Evolutionary conservation across 2,329 filamentous ascomycete species (phyloP), one percentile per base, ranked within the genome.

Genomic region (Lanzia echinophila): DNA sequence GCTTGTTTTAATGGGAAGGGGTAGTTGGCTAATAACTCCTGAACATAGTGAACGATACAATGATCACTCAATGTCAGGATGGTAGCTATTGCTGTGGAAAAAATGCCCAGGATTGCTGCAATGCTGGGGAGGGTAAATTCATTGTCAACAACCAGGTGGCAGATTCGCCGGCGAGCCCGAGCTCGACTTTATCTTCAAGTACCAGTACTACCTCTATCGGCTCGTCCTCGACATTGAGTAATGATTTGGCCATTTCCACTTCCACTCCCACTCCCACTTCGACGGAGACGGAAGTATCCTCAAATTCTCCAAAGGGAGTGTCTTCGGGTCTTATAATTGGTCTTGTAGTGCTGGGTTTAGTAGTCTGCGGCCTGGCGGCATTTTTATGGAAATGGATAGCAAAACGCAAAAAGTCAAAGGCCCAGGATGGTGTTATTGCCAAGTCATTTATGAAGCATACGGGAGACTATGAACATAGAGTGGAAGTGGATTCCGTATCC

Each of bases 1-100:
- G 3, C n/a, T 13, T 28, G 6, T 13, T 24, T 17, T 22, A 7
- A 33, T 22, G 6, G 28, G 20, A 45, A 3, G 12, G 31, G 7
- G 17, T 41, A 4, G 7, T 3, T 2, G 31, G 47, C 52, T 54
- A 31, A 54, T 31, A 2, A 28, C 8, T 8, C 3, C 17, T 13
- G 13, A 10, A 10, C 44, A 31, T n/a, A 44, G 52, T n/a, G 13
- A 53, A 48, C 19, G 47, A 54, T 39, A 50, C 52, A 6, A 13
- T n/a, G 41, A 33, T 50, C 11, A 54, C 47, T 4, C 47, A 38
- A 11, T 54, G 39, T 20, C n/a, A 39, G 33, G 19, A 54, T 45
- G 47, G 52, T 17, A 50, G 52, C 17, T 54, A 46, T 45, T 54
- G 47, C 6, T 54, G 52, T 10, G 52, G 52, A 13, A 38, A 19